Conservation (phyloP, 352 stramenopile species). For the Globisporangium spiculum region DNA sequence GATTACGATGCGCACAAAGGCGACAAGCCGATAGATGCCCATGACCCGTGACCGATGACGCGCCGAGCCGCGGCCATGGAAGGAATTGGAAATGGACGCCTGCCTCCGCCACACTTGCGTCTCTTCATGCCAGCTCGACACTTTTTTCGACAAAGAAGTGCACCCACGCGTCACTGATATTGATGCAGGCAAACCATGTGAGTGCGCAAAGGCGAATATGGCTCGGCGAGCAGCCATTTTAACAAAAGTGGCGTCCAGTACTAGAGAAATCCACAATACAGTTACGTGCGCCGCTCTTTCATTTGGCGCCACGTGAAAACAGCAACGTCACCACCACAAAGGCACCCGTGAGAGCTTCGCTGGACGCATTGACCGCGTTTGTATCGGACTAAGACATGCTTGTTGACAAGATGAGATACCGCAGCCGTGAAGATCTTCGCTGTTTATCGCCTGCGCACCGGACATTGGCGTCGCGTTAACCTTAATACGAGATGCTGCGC, state of each 20-base stretch:
- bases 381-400: no score
- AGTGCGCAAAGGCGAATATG: background rate
- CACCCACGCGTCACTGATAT: background rate
- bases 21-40: background rate
- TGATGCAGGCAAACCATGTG: background rate
- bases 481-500: background rate
- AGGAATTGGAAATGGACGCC: background rate
- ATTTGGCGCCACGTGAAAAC: background rate
- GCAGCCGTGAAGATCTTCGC: background rate
- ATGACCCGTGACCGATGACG: no score
- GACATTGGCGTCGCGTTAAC: background rate
- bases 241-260: background rate
- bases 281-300: background rate
- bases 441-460: conserved; percentile 1
- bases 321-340: background rate
- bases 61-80: no score
- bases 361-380: no score
- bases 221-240: background rate
- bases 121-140: conserved; percentile 3
- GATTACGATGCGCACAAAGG: background rate
- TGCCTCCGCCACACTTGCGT: background rate
- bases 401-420: no score
- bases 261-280: background rate
- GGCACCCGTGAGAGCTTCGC: background rate
- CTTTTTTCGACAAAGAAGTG: background rate